Base-by-base conservation (phyloP, 352 stramenopile genomes). In the Phytopythium chamaehyphon region DNA sequence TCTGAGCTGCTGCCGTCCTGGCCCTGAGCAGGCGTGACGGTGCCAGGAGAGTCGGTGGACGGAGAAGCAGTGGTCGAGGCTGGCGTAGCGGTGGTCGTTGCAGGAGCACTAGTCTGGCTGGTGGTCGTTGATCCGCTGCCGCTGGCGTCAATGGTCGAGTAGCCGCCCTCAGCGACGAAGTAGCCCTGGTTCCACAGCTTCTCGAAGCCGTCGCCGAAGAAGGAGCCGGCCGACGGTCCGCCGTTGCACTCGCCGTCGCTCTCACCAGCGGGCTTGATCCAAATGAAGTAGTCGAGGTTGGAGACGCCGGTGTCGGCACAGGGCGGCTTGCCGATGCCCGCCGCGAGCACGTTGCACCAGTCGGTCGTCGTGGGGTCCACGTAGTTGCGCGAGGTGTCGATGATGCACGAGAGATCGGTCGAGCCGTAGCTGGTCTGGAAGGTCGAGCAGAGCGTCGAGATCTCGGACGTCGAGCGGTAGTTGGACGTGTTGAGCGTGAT, bases 401-500 rank as follows among this genome's bases (percentile, higher is more conserved):
- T 58, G 36, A 88, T 66, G 47, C 80, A 90, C 14, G 62, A 66
- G 46, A 79, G 66, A 10, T 61, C 61, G 1, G 38, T 75, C 11
- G 63, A 77, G 15, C 70, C 68, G 47, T 73, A 75, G 10, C 72
- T 64, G 11, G 49, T 70, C 48, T 82, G 69, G 62, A 86, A 88
- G 9, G 57, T 83, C n/a, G 40, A 55, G 53, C 79, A 90, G 26
- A 81, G 64, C 15, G 42, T 62, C 7, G 59, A 50, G 18, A 81
- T 68, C 52, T 86, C 72, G n/a, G 70, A 60, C 9, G 49, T 87
- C 1, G 62, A 71, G 6, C 76, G 66, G 64, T 90, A 87, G 62
- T 90, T 90, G 15, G 75, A 84, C 39, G 78, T 89, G 57, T 89
- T 89, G 54, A 89, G 71, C 45, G 73, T 64, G 36, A 89, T 64